Evolutionary conservation across 768 basidiomycete species (phyloP), one percentile per base, ranked within the genome.

Genomic region (Pisolithus sp.): DNA sequence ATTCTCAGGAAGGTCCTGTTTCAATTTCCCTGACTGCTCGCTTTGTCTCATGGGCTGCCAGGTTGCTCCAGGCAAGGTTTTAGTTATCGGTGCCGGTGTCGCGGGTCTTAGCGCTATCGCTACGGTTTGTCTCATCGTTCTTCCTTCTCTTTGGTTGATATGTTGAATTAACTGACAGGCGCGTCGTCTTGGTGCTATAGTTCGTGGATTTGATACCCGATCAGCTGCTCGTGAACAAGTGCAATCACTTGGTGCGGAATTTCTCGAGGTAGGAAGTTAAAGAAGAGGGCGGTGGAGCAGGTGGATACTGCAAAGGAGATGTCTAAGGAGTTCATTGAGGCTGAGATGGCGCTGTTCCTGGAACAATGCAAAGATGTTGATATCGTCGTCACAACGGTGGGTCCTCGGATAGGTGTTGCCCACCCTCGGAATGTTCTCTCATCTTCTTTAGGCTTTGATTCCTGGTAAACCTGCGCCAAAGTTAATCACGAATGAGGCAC

Each of bases 231-330:
- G 86, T 40, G 91, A 93, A 72, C 91, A 93, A 65, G 87, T 93
- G 8, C 85, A 92, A 64, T 92, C 90, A 45, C 79, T 93, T 36
- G 91, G 90, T 23, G 91, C 90, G 9, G 91, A 93, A 65, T 93
- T 93, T 59, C 66, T 93, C n/a, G 89, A 92, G 65, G 89, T 93
- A n/a, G 12, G 62, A 75, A 24, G 66, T 93, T 49, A 61, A 89
- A 63, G 91, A 93, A 69, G 88, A 90, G 57, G 91, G 91, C 15
- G 80, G 83, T 26, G 91, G 84, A 5, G 79, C 74, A 15, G 91
- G 91, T 23, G 91, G 91, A 26, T 93, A 93, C n/a, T 61, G 91
- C 89, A 21, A 93, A 92, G 68, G 80, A 83, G 55, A 93, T 93
- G 89, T 88, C 86, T 26, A 89, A 89, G 71, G 88, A 89, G 65